These are phyloP conservation scores for Wickerhamomyces chaumierensis DNA, from an alignment of 805 yeast genomes.

Conservation along the genomic window DNA sequence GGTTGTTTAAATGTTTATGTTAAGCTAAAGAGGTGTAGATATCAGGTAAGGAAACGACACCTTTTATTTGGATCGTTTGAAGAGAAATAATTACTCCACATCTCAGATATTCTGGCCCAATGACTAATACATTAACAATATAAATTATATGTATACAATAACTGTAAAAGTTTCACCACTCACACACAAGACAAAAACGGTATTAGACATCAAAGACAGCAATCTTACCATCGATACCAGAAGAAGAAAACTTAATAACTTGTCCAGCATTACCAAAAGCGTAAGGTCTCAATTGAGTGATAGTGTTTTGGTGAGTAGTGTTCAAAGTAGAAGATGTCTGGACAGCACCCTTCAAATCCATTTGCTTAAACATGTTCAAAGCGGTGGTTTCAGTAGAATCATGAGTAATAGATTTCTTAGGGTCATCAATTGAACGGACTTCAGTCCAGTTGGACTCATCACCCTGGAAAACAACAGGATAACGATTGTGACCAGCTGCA, in stretches of 20 bases:
- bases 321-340: conserved; percentile 36
- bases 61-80: too few relatives aligned
- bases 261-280: conserved; percentile 21
- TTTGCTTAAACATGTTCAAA: conserved; percentile 85
- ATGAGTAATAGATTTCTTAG: conserved; percentile 39
- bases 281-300: conserved; percentile 51
- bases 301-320: conserved; percentile 87
- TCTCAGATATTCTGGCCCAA: too few relatives aligned
- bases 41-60: too few relatives aligned
- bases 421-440: conserved; percentile 33
- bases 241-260: conserved; percentile 52
- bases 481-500: conserved; percentile 89
- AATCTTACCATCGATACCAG: conserved; percentile 87
- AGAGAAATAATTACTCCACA: too few relatives aligned
- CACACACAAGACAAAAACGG: too few relatives aligned
- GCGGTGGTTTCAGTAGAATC: conserved; percentile 56
- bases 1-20: too few relatives aligned
- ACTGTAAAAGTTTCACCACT: too few relatives aligned
- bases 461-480: conserved; percentile 79
- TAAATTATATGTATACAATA: too few relatives aligned
- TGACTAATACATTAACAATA: too few relatives aligned
- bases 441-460: conserved; percentile 52
- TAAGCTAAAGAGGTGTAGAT: too few relatives aligned
- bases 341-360: conserved; percentile 87
- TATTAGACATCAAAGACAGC: conserved; percentile 43